Conservation (phyloP, 139 green algal species). For the Chlorella sp. region DNA sequence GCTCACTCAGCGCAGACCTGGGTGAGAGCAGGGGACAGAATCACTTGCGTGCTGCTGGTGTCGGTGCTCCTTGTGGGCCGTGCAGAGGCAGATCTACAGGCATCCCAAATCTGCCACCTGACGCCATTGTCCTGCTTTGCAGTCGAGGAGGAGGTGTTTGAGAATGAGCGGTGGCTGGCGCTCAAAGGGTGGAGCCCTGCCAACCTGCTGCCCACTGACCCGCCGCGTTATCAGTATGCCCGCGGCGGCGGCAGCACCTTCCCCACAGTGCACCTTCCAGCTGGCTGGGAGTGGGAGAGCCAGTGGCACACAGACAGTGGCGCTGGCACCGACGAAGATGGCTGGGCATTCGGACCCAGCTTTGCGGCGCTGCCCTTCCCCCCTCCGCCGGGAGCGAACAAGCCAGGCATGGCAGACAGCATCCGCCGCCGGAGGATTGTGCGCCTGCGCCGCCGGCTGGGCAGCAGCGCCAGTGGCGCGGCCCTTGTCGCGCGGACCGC, state of each 20-base stretch:
- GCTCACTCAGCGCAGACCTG: not conserved
- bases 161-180: slow-evolving; percentile 69
- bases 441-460: slow-evolving; percentile 32
- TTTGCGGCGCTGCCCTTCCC: slow-evolving; percentile 37
- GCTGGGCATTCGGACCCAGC: slow-evolving; percentile 62
- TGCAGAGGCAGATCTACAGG: no score
- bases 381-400: slow-evolving; percentile 23
- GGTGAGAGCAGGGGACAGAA: not conserved
- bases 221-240: slow-evolving; percentile 9
- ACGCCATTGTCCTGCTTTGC: not conserved
- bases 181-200: slow-evolving; percentile 5
- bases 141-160: slow-evolving; percentile 81
- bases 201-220: slow-evolving; percentile 17
- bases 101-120: no score
- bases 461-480: not conserved
- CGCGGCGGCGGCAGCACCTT: slow-evolving; percentile 7
- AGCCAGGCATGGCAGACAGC: slow-evolving; percentile 43
- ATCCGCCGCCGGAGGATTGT: slow-evolving; percentile 61
- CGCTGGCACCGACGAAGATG: slow-evolving; percentile 60
- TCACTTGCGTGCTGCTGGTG: not conserved
- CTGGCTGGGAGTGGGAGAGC: slow-evolving; percentile 78
- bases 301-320: slow-evolving; percentile 66
- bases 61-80: not conserved
- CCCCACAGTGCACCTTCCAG: slow-evolving; percentile 8
- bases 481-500: not conserved